These are phyloP conservation scores for Trametes sp. DNA, from an alignment of 1,284 basidiomycete species.

Conservation along the genomic window DNA sequence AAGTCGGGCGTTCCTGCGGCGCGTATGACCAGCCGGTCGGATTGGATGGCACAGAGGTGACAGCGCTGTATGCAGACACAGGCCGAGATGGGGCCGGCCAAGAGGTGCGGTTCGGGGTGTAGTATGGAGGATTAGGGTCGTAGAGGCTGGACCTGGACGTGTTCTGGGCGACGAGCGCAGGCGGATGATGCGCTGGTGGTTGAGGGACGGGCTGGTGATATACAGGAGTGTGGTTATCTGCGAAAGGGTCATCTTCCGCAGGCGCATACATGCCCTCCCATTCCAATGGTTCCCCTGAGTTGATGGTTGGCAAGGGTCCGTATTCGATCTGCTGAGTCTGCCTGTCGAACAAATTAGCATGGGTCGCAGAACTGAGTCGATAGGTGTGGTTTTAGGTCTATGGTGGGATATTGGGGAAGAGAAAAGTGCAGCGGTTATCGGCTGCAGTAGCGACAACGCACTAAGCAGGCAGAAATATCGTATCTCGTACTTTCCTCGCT, in stretches of 20 bases:
- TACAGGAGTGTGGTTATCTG: conserved; percentile 33
- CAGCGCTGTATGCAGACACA: conserved; percentile 33
- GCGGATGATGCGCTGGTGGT: conserved; percentile 9
- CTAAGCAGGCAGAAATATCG: too few species aligned
- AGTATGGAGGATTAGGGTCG: conserved; percentile 20
- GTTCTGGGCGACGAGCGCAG: conserved; percentile 20
- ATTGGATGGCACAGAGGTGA: conserved; percentile 26
- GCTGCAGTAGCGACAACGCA: too few species aligned
- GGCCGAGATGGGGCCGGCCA: conserved; percentile 33
- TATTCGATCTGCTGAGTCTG: conserved; percentile 10
- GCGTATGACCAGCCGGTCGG: conserved; percentile 29
- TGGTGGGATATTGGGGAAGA: too few species aligned
- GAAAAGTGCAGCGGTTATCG: too few species aligned
- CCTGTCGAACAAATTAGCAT: conserved; percentile 5
- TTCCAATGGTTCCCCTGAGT: conserved; percentile 44
- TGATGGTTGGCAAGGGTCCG: conserved; percentile 40
- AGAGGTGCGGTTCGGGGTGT: conserved; percentile 21
- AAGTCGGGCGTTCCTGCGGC: conserved; percentile 21
- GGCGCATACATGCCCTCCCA: conserved; percentile 35
- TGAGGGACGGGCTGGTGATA: conserved; percentile 27
- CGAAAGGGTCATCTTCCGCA: conserved; percentile 40
- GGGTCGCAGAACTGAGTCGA: too few species aligned
- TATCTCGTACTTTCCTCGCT: too few species aligned
- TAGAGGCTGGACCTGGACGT: conserved; percentile 28
- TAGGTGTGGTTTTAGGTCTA: too few species aligned